A percentile compares a stretch with the other conserved stretches of the same genome.
Evolutionary conservation across 495 filamentous ascomycete genomes (phyloP).

Genomic region (Penicillium cataractarum): DNA sequence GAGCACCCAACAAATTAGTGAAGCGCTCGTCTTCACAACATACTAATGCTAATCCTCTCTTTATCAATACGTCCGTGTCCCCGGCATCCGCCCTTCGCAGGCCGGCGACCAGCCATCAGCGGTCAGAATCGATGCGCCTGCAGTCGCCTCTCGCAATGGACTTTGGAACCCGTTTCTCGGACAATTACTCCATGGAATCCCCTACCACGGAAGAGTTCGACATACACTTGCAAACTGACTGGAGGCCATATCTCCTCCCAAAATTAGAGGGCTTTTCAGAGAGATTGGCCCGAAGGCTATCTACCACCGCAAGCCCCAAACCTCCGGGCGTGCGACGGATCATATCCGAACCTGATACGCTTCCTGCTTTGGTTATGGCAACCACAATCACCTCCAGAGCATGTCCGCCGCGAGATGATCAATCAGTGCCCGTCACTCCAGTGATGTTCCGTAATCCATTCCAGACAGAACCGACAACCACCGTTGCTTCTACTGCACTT

Average conservation of each 20-base stretch:
- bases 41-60: slow-evolving; percentile 40
- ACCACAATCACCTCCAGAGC: slow-evolving; percentile 35
- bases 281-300: slow-evolving; percentile 38
- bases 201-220: slow-evolving; percentile 24
- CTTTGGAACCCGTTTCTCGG: slow-evolving; percentile 33
- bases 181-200: slow-evolving; percentile 20
- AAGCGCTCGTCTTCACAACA: slow-evolving; percentile 76
- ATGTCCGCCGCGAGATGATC: slow-evolving; percentile 5
- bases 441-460: slow-evolving; percentile 46
- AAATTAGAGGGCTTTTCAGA: slow-evolving; percentile 40
- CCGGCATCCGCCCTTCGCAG: slow-evolving; percentile 65
- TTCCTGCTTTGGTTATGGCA: slow-evolving; percentile 47
- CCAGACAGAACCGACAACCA: slow-evolving; percentile 13
- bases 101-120: slow-evolving; percentile 87
- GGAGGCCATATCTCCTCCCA: slow-evolving; percentile 52
- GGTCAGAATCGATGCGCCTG: slow-evolving; percentile 70
- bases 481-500: not conserved
- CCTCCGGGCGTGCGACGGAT: slow-evolving; percentile 34
- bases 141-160: slow-evolving; percentile 36
- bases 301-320: slow-evolving; percentile 31
- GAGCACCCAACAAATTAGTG: slow-evolving; percentile 81
- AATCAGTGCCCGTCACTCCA: slow-evolving; percentile 20
- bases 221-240: slow-evolving; percentile 29
- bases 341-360: slow-evolving; percentile 25
- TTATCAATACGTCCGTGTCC: slow-evolving; percentile 45